Evolutionary conservation across 306 rosid genomes (phyloP).

Genomic region (barrel medic (Medicago truncatula)): MtrunA17r5.0-ANR NC_053046.1:2752001-2752500

Average conservation of each 20-base stretch:
- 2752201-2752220: slow-evolving; percentile 71
- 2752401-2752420: slow-evolving; percentile 26
- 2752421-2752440: slow-evolving; percentile 12
- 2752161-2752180: slow-evolving; percentile 64
- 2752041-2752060: too few relatives aligned
- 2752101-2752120: slow-evolving; percentile 20
- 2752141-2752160: slow-evolving; percentile 62
- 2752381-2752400: neutral
- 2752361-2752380: slow-evolving; percentile 24
- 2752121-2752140: slow-evolving; percentile 25
- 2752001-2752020: too few relatives aligned
- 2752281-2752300: neutral
- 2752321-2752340: slow-evolving; percentile 15
- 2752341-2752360: slow-evolving; percentile 20
- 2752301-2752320: slow-evolving; percentile 14
- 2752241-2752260: slow-evolving; percentile 66
- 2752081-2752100: neutral
- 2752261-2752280: slow-evolving; percentile 26
- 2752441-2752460: slow-evolving; percentile 19
- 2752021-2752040: too few relatives aligned
- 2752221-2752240: slow-evolving; percentile 95
- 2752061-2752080: too few relatives aligned
- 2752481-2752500: slow-evolving; percentile 9
- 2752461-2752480: slow-evolving; percentile 20
- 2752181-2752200: slow-evolving; percentile 49